Base-by-base conservation (phyloP, 306 rosid genomes). In the Glycyrrhiza uralensis region DNA sequence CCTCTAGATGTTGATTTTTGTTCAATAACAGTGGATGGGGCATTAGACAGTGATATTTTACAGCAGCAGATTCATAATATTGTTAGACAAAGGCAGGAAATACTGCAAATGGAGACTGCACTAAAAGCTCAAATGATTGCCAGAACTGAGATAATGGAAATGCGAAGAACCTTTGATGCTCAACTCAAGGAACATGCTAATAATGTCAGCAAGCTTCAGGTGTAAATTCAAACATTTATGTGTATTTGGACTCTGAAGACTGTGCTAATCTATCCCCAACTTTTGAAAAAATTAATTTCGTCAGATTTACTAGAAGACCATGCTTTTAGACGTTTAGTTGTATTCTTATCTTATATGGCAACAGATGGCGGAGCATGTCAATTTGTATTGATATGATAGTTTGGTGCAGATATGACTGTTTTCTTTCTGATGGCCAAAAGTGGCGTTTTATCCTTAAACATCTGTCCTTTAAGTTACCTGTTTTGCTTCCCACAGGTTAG, bases 121-220 rank as follows among this genome's bases (percentile, higher is more conserved):
- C 87, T 95, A 30, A 87, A 83, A 82, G 93, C 96, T 63, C 97
- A 91, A 77, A 55, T 89, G 35, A 82, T 91, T 88, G 97, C 97
- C 68, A 88, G 96, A 84, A 76, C 83, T 45, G 96, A 90, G 85
- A 78, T 95, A 62, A 71, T 95, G 73, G 90, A 85, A 74, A 76
- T 95, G 73, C 96, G 80, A 64, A 85, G 63, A 63, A 76, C 65
- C 86, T 88, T 84, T 36, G 96, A 91, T 76, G 87, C 90, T 62
- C 92, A 89, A 85, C 79, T 95, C 67, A 90, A 95, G 84, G 97
- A 91, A 57, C 92, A 83, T 76, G 86, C 79, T 50, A 87, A 83
- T 78, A 81, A 85, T 84, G 68, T 84, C 45, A 57, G 77, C 83
- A 83, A 87, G 81, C 81, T 91, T 80, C 97, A 95, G 96, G 99